A percentile compares a stretch with the other conserved stretches of the same genome.
These are phyloP conservation scores for Kwoniella shandongensis DNA, from an alignment of 768 basidiomycete species.

Conservation along the genomic window DNA sequence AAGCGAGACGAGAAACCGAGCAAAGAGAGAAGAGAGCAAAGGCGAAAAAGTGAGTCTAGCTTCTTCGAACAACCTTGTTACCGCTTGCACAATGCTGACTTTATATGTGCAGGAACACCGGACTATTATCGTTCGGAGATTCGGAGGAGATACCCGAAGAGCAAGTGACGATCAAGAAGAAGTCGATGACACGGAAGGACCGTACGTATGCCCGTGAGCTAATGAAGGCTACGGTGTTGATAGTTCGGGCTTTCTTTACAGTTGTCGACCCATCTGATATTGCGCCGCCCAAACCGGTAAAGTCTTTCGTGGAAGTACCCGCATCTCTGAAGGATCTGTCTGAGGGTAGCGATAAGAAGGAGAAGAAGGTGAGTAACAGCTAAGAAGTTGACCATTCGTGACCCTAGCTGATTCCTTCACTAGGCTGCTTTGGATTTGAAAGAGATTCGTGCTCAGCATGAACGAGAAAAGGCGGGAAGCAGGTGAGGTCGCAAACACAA, in stretches of 20 bases:
- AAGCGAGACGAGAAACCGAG: slow-evolving; percentile 44
- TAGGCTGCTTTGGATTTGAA: slow-evolving; percentile 57
- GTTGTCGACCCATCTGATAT: slow-evolving; percentile 54
- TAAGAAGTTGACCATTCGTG: background rate
- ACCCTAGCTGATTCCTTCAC: too few relatives aligned
- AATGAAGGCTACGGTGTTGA: background rate
- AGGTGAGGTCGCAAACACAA: slow-evolving; percentile 57
- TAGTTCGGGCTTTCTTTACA: slow-evolving; percentile 20
- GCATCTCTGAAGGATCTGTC: slow-evolving; percentile 26
- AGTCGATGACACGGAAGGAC: slow-evolving; percentile 78
- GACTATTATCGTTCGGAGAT: slow-evolving; percentile 82
- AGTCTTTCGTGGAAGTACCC: slow-evolving; percentile 27
- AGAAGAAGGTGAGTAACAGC: slow-evolving; percentile 36
- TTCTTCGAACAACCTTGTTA: background rate
- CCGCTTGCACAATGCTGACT: slow-evolving; percentile 6
- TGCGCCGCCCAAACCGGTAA: slow-evolving; percentile 22
- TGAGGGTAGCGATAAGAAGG: slow-evolving; percentile 41
- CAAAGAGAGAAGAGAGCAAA: slow-evolving; percentile 60
- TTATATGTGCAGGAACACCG: slow-evolving; percentile 68
- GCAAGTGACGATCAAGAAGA: slow-evolving; percentile 66
- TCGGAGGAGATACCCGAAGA: slow-evolving; percentile 64
- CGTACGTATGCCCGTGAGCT: slow-evolving; percentile 59
- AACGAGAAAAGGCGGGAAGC: slow-evolving; percentile 65
- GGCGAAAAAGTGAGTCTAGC: slow-evolving; percentile 75
- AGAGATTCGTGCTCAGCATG: slow-evolving; percentile 74